These are phyloP conservation scores for Antrodiella citrinella DNA, from an alignment of 768 basidiomycete genomes.

Conservation along the genomic window DNA sequence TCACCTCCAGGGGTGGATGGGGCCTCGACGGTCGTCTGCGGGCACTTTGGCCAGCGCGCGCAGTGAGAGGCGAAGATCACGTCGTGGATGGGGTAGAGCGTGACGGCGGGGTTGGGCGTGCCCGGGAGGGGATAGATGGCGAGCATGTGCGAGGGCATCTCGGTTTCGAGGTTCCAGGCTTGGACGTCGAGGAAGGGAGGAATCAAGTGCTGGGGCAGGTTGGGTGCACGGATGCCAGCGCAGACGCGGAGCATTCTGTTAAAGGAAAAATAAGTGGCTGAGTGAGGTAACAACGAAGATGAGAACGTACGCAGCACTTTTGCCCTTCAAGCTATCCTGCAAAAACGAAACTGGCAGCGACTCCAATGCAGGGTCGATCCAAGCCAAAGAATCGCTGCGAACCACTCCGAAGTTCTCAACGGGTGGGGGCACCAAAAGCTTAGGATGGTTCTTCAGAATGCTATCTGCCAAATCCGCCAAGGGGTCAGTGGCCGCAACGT, in stretches of 20 bases:
- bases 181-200: constrained; percentile 37
- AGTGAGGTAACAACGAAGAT: constrained; percentile 29
- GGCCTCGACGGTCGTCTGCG: constrained; percentile 20
- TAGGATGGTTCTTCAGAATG: constrained; percentile 44
- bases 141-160: constrained; percentile 30
- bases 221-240: constrained; percentile 28
- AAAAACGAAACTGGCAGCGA: constrained; percentile 58
- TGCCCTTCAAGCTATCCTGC: constrained; percentile 42
- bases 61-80: constrained; percentile 56
- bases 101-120: constrained; percentile 18
- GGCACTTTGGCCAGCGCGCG: constrained; percentile 45
- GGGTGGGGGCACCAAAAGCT: constrained; percentile 63
- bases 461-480: constrained; percentile 9
- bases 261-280: not conserved
- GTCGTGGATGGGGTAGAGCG: constrained; percentile 55
- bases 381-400: constrained; percentile 42
- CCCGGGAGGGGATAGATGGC: constrained; percentile 29
- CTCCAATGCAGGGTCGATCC: constrained; percentile 43
- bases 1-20: constrained; percentile 14
- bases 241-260: constrained; percentile 21
- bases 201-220: constrained; percentile 27
- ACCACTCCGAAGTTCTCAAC: constrained; percentile 39
- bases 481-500: not conserved
- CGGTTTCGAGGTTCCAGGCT: constrained; percentile 23
- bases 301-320: constrained; percentile 32